Base-by-base conservation (phyloP, 1,139 yeast species). In the Yamadazyma jaroonii region DNA sequence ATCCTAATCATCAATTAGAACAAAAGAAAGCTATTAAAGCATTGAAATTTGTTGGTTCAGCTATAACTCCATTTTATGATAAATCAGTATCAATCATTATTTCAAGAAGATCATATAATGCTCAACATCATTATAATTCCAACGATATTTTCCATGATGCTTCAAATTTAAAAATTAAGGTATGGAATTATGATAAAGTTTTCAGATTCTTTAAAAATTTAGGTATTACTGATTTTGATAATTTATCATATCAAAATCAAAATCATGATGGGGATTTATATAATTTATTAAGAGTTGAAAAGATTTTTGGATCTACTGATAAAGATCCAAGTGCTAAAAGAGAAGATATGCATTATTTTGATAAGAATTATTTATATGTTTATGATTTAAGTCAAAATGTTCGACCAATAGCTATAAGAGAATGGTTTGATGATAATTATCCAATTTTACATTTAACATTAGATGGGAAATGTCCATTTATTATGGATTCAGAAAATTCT, bases 131-230 rank as follows among this genome's bases (percentile, higher is more conserved):
- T 3, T 70, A 70, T 43, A 60, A 67, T 12, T 62, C 75, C 4
- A 76, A 78, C 35, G 95, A 85, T 57, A 78, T 87, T 17, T 75
- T 87, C 48, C 69, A 76, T 38, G 76, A 80, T 47, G 95, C 90
- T 3, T 62, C 69, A 24, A 67, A 66, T 42, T 73, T 72, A 42
- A 76, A 75, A 43, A 75, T 86, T 56, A 88, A 88, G 56, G 84
- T 90, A 12, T 90, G 97, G 97, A 80, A 84, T 34, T 82, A 79
- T 52, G 95, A 87, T 40, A 90, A 90, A 58, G 88, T 90, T 7
- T 75, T 81, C 51, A 68, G 97, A 35, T 89, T 92, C 54, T 67
- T 90, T 55, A 76, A 76, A 44, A 80, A 88, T 52, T 65, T 90
- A 49, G 85, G 92, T 31, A 79, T 64, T 9, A 47, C 45, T 34